Evolutionary conservation across 257 asterid species (phyloP).

Genomic region (Nicotiana undulata): DNA sequence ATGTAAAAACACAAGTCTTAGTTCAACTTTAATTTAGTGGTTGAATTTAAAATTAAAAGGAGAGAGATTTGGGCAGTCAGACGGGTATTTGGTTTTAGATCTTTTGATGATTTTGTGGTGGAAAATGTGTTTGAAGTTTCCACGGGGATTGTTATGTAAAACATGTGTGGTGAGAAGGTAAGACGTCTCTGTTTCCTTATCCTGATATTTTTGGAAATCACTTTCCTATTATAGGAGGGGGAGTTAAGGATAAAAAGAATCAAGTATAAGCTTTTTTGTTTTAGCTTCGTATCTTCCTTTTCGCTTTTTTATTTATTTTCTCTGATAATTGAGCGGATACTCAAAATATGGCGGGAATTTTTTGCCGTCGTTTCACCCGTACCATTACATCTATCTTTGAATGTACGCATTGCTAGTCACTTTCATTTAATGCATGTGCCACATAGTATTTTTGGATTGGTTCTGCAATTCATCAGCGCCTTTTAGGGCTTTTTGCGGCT

Average conservation of each 20-base stretch:
- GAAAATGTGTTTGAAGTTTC: not conserved
- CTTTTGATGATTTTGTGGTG: not conserved
- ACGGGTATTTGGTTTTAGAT: not conserved
- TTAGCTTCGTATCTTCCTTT: not conserved
- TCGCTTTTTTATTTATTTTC: not conserved
- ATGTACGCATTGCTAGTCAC: too few relatives aligned
- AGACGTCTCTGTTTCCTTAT: not conserved
- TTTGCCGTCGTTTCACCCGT: too few relatives aligned
- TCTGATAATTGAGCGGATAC: not conserved
- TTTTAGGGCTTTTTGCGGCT: too few relatives aligned
- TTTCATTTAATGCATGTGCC: too few relatives aligned
- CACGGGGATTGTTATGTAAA: not conserved
- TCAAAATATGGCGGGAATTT: too few relatives aligned
- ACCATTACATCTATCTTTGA: too few relatives aligned
- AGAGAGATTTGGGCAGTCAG: not conserved
- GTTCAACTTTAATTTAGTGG: too few relatives aligned
- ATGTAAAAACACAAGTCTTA: not conserved
- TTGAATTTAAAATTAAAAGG: not conserved
- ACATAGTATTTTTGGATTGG: too few relatives aligned
- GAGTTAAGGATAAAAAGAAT: not conserved
- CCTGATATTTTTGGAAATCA: not conserved
- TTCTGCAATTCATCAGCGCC: too few relatives aligned
- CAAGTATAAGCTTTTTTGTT: not conserved
- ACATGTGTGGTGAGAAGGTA: not conserved
- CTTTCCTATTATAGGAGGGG: not conserved